A percentile compares a stretch with the other conserved stretches of the same genome.
These are phyloP conservation scores for Torrubiella hemipterigena DNA, from an alignment of 2,329 filamentous ascomycete genomes.

Conservation along the genomic window DNA sequence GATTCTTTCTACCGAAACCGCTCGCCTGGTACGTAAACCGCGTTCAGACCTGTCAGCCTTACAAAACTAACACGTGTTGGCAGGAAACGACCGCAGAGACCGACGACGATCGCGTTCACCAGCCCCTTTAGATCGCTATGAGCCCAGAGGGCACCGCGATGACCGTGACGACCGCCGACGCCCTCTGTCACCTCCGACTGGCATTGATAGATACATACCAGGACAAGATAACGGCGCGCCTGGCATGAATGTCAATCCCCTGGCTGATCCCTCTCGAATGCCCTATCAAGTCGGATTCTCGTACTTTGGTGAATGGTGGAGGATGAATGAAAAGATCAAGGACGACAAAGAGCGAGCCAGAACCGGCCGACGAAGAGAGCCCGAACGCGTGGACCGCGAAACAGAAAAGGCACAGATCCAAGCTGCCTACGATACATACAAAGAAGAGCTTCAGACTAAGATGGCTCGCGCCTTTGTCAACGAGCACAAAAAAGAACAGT, in stretches of 20 bases:
- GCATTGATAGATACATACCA: constrained; percentile 78
- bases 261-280: constrained; percentile 60
- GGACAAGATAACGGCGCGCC: constrained; percentile 48
- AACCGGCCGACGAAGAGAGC: constrained; percentile 56
- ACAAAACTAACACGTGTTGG: constrained; percentile 3
- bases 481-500: constrained; percentile 90
- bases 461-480: constrained; percentile 86
- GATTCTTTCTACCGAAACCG: constrained; percentile 55
- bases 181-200: constrained; percentile 49
- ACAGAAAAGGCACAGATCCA: constrained; percentile 70
- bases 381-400: constrained; percentile 56
- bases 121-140: constrained; percentile 60
- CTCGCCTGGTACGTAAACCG: constrained; percentile 50
- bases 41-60: constrained; percentile 9
- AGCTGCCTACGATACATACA: constrained; percentile 53
- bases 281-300: constrained; percentile 77
- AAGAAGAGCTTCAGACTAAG: constrained; percentile 56
- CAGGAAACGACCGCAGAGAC: constrained; percentile 48
- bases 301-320: constrained; percentile 81
- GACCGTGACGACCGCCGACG: constrained; percentile 54
- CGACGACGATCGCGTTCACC: constrained; percentile 60
- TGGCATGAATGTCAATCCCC: constrained; percentile 44
- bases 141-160: constrained; percentile 58
- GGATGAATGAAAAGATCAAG: constrained; percentile 69
- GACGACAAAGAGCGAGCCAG: constrained; percentile 64